Evolutionary conservation across 768 basidiomycete species (phyloP), one percentile per base, ranked within the genome.

Genomic region (Phylloporus sp.): DNA sequence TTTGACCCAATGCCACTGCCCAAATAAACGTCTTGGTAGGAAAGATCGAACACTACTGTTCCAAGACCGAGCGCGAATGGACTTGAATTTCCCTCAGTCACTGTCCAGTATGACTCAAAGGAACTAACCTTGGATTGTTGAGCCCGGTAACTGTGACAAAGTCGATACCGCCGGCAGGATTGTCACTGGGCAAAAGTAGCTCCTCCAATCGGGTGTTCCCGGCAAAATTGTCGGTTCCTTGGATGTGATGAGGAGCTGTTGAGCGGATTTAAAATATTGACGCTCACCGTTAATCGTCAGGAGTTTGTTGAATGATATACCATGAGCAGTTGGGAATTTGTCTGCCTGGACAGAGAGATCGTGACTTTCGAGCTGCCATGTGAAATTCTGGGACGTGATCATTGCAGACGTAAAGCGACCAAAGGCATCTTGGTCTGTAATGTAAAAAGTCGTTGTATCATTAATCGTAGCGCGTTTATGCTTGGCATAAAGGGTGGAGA

Each of bases 51-150:
- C 4, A 80, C 68, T 6, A 84, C 80, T 1, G 83, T 85, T 28
- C 86, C 87, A 35, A 90, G 74, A 59, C 80, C 72, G 50, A 90
- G 73, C n/a, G 77, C 70, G 64, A 90, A 88, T 0, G 86, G 84
- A 58, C 84, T 86, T 38, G 12, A 23, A 36, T 31, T 26, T 1
- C 1, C 0, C 42, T 64, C 20, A 58, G 50, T 22, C 13, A 20
- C 38, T 40, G 29, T 24, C 16, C 24, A 4, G n/a, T 7, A 22
- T 8, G 6, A 35, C 20, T 36, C 9, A 39, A 29, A 24, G 3
- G 44, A 38, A 54, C 45, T 22, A 50, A 80, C 84, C 84, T 86
- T 22, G 76, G 71, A 60, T 87, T 87, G 29, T 61, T 74, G 44
- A 88, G 63, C 36, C 72, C 62, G 1, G 80, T 87, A 15, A 78